Evolutionary conservation across 768 basidiomycete species (phyloP).

Genomic region (Tremella yokohamensis): DNA sequence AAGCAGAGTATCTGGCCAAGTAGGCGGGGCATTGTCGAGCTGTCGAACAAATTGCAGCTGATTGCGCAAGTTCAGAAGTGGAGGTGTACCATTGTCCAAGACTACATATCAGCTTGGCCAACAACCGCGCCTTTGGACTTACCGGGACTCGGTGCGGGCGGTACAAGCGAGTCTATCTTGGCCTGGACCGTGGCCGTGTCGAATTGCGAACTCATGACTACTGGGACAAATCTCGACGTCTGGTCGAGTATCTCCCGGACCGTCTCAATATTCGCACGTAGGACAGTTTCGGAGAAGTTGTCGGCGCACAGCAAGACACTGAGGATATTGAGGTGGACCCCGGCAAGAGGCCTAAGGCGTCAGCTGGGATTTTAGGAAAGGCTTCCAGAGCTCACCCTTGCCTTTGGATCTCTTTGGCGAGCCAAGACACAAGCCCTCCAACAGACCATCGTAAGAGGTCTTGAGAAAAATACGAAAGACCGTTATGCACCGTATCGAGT

Average conservation of each 20-base stretch:
- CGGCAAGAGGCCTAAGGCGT: too few relatives aligned
- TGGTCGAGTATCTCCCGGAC: not conserved
- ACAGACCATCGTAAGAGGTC: conserved; percentile 53
- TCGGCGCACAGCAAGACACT: too few relatives aligned
- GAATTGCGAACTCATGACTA: not conserved
- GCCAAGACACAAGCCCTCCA: conserved; percentile 50
- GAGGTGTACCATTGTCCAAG: too few relatives aligned
- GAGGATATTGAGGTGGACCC: too few relatives aligned
- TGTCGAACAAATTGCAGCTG: not conserved
- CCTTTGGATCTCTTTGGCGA: conserved; percentile 45
- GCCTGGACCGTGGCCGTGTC: not conserved
- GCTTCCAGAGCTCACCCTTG: conserved; percentile 43
- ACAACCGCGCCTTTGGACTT: too few relatives aligned
- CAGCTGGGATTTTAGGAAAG: not conserved
- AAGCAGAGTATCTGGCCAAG: not conserved
- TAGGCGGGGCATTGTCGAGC: not conserved
- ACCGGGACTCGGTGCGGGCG: not conserved
- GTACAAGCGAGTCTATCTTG: not conserved
- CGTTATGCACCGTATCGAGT: conserved; percentile 49
- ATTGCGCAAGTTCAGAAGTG: too few relatives aligned
- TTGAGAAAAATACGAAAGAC: conserved; percentile 53
- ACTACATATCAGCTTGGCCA: too few relatives aligned
- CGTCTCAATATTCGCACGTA: not conserved
- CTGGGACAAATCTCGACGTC: conserved; percentile 1
- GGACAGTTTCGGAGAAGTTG: not conserved